Base-by-base conservation (phyloP, 164 flowering plant species). In the grape (Vitis vinifera) region DNA sequence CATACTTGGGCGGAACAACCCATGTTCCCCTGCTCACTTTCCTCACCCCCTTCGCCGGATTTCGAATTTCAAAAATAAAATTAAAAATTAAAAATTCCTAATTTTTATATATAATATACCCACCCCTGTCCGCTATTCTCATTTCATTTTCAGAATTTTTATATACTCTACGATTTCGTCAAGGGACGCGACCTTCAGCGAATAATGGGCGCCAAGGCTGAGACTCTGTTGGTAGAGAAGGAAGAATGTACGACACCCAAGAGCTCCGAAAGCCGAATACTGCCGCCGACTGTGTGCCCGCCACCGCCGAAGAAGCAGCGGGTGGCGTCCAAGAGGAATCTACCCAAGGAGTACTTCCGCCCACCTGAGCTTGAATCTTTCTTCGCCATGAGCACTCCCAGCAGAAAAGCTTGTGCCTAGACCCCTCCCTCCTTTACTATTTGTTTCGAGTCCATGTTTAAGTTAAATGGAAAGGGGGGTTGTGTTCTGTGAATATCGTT, bases 311-410 rank as follows among this genome's bases (percentile, higher is more conserved):
- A 75, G 74, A 69, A 80, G 69, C 19, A 23, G 50, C 9, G n/a
- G 13, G 2, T 12, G 68, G 52, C 44, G 37, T 67, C 68, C 60
- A 64, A 59, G 75, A 64, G 73, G 17, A 82, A 79, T 12, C 83
- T 79, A 14, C 89, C 91, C 13, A 76, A 81, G 73, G 91, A 88
- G 8, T 88, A 78, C 48, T 88, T 86, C 52, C 80, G 80, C 48
- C 84, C 91, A 8, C 88, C 86, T 6, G 89, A 88, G 76, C 81
- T 88, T 0, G 89, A 88, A n/a, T 55, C 74, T 47, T 71, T 87
- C 7, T 85, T 87, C 29, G 66, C 79, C 16, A 9, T 76, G 37
- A 49, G 44, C 44, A 37, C 55, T 2, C 68, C 76, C 1, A 64
- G 80, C 55, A 8, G 75, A 29, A 62, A 70, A 81, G 78, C 76